Evolutionary conservation across 495 filamentous ascomycete genomes (phyloP).

Genomic region (Hypoxylon crocopeplum): DNA sequence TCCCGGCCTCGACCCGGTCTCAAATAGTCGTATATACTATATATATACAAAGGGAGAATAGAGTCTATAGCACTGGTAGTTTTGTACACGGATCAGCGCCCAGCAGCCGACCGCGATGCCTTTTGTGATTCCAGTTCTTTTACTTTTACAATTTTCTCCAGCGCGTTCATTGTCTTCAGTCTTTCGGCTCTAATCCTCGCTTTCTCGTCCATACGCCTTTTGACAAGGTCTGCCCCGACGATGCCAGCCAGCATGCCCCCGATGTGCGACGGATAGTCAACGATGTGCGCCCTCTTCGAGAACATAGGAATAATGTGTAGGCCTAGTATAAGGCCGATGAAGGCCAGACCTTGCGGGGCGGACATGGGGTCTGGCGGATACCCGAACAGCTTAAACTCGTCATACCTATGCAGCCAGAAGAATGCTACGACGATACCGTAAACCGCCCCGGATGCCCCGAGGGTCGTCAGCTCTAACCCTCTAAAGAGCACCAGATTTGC

Average conservation of each 20-base stretch:
- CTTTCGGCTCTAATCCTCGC: conserved; percentile 35
- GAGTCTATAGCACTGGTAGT: background rate
- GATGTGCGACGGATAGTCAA: conserved; percentile 78
- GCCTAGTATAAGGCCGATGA: conserved; percentile 54
- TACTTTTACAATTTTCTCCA: conserved; percentile 22
- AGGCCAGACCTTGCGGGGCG: conserved; percentile 56
- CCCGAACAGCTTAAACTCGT: conserved; percentile 58
- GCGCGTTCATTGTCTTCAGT: conserved; percentile 27
- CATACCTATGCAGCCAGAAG: conserved; percentile 68
- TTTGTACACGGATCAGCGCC: background rate
- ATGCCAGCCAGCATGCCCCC: conserved; percentile 67
- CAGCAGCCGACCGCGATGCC: background rate
- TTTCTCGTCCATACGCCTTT: conserved; percentile 32
- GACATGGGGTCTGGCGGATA: conserved; percentile 58
- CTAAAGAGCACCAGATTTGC: conserved; percentile 59
- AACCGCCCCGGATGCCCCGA: conserved; percentile 79
- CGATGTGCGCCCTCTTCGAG: conserved; percentile 34
- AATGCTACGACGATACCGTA: conserved; percentile 71
- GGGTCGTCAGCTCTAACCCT: conserved; percentile 44
- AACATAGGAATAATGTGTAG: conserved; percentile 56
- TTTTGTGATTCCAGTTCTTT: conserved; percentile 5
- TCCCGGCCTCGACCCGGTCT: background rate
- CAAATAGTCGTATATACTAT: background rate
- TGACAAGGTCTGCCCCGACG: conserved; percentile 41
- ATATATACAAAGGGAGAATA: conserved; percentile 7